Evolutionary conservation across 1,284 basidiomycete genomes (phyloP), one percentile per base, ranked within the genome.

Genomic region (Ganoderma leucocontextum): DNA sequence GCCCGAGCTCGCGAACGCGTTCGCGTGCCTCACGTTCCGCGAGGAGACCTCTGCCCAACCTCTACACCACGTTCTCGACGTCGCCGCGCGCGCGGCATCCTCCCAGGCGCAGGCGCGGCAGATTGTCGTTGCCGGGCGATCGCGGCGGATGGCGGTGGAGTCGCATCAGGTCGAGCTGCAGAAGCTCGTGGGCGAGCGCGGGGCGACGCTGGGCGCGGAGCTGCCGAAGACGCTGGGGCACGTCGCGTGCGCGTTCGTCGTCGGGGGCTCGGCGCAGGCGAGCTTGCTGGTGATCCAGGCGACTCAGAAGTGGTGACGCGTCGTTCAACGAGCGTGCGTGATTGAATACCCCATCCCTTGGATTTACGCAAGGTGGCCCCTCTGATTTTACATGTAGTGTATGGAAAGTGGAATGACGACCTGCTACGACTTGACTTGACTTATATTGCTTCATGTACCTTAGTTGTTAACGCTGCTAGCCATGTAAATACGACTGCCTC

Each of bases 111-210:
- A 29, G 75, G 75, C 70, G 60, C 82, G 85, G 17, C 80, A 93
- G 47, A 82, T 95, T 49, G 84, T 94, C 12, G 79, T 94, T 17
- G 78, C 84, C n/a, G 95, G 95, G 1, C 86, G 95, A 1, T 94
- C 93, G 33, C 84, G 95, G 64, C 83, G 92, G 62, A 83, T 93
- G 80, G 86, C 88, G 5, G 80, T 86, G 2, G 86, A 89, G 70
- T 85, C 83, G 19, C 84, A 91, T 69, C 72, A 77, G 19, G 74
- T 74, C 0, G 95, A 97, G 80, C 77, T 95, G 49, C 69, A 61
- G 25, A 60, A 64, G 62, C 63, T 74, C 53, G 69, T 70, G 42
- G 35, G 62, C 22, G 74, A 73, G 69, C 66, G 69, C n/a, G 69
- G 67, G 53, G 70, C 70, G 13, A 53, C 72, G 36, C 38, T 74